Conservation (phyloP, 768 basidiomycete species). For the Sistotremastrum niveocremeum region DNA sequence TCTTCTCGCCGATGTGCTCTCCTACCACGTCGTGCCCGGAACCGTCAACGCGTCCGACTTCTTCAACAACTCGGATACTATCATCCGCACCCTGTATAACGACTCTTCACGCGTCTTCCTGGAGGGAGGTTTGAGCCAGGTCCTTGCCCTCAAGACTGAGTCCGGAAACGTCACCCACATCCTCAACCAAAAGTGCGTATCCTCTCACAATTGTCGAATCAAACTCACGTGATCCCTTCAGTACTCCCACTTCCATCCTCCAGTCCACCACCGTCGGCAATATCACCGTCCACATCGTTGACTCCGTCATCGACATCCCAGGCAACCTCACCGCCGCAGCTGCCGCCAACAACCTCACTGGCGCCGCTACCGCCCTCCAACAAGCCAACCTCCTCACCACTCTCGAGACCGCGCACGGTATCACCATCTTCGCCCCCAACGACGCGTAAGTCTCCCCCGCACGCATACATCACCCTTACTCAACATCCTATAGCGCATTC, state of each 20-base stretch:
- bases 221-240: slow-evolving; percentile 6
- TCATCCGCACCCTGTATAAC: slow-evolving; percentile 52
- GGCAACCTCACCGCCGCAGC: slow-evolving; percentile 30
- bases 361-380: slow-evolving; percentile 15
- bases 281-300: slow-evolving; percentile 34
- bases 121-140: slow-evolving; percentile 46
- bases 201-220: background rate
- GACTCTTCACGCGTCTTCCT: slow-evolving; percentile 33
- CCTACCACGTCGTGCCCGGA: slow-evolving; percentile 46
- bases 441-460: slow-evolving; percentile 33
- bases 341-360: slow-evolving; percentile 28
- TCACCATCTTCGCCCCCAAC: slow-evolving; percentile 57
- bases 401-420: slow-evolving; percentile 30
- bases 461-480: slow-evolving; percentile 16
- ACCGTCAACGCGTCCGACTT: slow-evolving; percentile 25
- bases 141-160: slow-evolving; percentile 31
- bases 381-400: slow-evolving; percentile 20
- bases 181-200: slow-evolving; percentile 35
- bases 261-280: slow-evolving; percentile 26
- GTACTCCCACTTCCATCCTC: slow-evolving; percentile 22
- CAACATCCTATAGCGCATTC: slow-evolving; percentile 25
- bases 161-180: slow-evolving; percentile 27
- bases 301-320: slow-evolving; percentile 41
- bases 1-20: slow-evolving; percentile 31
- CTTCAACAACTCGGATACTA: slow-evolving; percentile 35